phyloP scores from a whole-genome alignment of 1,284 basidiomycete species.

The Cerioporus squamosus region DNA sequence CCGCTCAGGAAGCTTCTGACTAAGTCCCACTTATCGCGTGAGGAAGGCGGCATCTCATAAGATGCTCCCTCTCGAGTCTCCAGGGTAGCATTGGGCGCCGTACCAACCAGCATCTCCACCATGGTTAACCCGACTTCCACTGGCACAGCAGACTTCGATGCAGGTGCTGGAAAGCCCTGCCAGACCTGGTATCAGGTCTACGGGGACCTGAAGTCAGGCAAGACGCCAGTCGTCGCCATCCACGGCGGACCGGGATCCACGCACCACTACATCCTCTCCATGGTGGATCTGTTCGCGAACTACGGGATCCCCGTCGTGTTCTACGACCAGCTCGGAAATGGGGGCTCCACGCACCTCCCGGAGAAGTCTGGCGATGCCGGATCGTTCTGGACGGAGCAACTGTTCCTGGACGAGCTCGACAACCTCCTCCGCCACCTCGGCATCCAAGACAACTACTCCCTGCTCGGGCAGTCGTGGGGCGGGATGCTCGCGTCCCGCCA shows the following conservation, averaged over 20 bases:
- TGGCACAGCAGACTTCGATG: constrained; percentile 20
- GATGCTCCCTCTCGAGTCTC: not conserved
- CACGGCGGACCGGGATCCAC: constrained; percentile 50
- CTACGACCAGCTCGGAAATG: constrained; percentile 57
- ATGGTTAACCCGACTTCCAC: constrained; percentile 15
- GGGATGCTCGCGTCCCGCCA: constrained; percentile 48
- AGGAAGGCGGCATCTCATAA: too few relatives aligned
- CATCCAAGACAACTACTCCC: constrained; percentile 42
- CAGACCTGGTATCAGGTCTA: constrained; percentile 35
- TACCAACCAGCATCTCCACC: not conserved
- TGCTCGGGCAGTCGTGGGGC: constrained; percentile 58
- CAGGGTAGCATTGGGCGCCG: not conserved
- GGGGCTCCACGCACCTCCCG: constrained; percentile 45
- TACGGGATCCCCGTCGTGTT: constrained; percentile 46
- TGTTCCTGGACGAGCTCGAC: constrained; percentile 55
- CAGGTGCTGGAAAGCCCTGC: constrained; percentile 21
- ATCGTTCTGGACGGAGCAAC: constrained; percentile 49
- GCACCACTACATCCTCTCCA: constrained; percentile 47
- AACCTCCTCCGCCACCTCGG: constrained; percentile 45
- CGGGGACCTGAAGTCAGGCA: constrained; percentile 30
- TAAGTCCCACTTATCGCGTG: too few relatives aligned
- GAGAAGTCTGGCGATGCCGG: constrained; percentile 36
- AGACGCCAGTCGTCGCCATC: constrained; percentile 43
- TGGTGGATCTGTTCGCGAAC: constrained; percentile 35
- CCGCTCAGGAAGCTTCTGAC: too few relatives aligned